Base-by-base conservation (phyloP, 495 filamentous ascomycete species). In the Podospora australis region DNA sequence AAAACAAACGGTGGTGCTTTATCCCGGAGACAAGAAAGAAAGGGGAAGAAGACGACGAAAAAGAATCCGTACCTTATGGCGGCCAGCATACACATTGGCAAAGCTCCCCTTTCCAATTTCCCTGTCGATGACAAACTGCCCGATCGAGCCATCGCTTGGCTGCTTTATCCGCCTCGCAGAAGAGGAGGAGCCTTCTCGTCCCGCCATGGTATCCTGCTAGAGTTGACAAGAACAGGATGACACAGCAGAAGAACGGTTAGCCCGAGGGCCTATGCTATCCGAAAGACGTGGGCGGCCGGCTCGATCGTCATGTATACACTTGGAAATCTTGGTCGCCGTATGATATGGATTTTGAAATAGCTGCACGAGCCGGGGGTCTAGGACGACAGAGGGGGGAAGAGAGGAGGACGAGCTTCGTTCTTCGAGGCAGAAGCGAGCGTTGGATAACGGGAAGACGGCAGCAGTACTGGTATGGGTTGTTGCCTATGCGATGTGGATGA, bases 71-170 rank as follows among this genome's bases (percentile, higher is more conserved):
- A 94, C 90, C 67, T 82, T 83, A 63, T 92, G 87, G 34, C 81
- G 79, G 56, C 87, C 90, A 64, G 83, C 80, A 64, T 89, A 96
- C 52, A 96, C 90, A 46, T 87, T 88, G 49, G 90, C 90, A 73
- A 96, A 96, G 77, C 90, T 96, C 30, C 90, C 90, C 71, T 87
- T 88, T 43, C 90, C 90, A 57, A 96, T 95, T 70, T 95, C 84
- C 45, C 85, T 81, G 52, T 86, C 74, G 57, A 88, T 78, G 50
- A 75, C 76, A 62, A 90, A 96, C 48, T 77, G 74, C 35, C 89
- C 90, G 59, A 95, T 79, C 35, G 78, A 67, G 73, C 82, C 78
- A 50, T 86, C 83, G 55, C 71, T 42, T 22, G 22, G 65, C 30
- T 61, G 51, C 58, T 53, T 68, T 39, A 53, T 38, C 45, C 66